Conservation (phyloP, 352 stramenopile species). For the Bremia lactucae region DNA sequence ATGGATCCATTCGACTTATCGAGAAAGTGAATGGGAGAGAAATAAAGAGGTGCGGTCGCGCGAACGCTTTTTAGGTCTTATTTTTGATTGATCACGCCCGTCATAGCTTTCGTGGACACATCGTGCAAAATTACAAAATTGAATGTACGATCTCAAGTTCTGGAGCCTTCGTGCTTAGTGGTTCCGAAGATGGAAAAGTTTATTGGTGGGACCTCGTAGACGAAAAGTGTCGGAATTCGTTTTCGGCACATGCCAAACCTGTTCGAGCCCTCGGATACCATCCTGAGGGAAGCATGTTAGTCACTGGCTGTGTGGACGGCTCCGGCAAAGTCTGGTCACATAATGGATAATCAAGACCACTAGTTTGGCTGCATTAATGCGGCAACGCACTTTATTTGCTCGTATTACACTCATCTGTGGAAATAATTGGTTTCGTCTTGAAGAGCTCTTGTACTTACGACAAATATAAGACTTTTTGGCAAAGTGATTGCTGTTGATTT, state of each 20-base stretch:
- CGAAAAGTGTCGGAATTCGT: constrained; percentile 21
- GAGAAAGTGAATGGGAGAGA: constrained; percentile 53
- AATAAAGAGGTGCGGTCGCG: constrained; percentile 45
- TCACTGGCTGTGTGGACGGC: constrained; percentile 51
- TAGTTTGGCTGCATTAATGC: too few species aligned
- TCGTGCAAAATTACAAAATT: constrained; percentile 54
- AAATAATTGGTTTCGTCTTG: too few species aligned
- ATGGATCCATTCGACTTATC: constrained; percentile 64
- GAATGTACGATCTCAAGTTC: constrained; percentile 57
- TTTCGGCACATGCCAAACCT: constrained; percentile 49
- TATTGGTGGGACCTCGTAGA: constrained; percentile 56
- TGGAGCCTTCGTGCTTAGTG: constrained; percentile 54
- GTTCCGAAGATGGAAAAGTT: constrained; percentile 64
- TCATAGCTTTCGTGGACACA: constrained; percentile 52
- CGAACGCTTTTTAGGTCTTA: too few species aligned
- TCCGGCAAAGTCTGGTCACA: constrained; percentile 62
- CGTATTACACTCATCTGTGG: too few species aligned
- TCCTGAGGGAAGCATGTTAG: constrained; percentile 49
- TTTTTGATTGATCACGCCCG: too few species aligned
- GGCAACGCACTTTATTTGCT: too few species aligned
- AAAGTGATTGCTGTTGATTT: too few species aligned
- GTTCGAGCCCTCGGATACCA: constrained; percentile 54
- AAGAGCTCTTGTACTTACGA: too few species aligned
- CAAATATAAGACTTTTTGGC: too few species aligned
- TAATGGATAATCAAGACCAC: too few species aligned